Base-by-base conservation (phyloP, 2,329 filamentous ascomycete species). In the Rhexocercosporidium sp. region DNA sequence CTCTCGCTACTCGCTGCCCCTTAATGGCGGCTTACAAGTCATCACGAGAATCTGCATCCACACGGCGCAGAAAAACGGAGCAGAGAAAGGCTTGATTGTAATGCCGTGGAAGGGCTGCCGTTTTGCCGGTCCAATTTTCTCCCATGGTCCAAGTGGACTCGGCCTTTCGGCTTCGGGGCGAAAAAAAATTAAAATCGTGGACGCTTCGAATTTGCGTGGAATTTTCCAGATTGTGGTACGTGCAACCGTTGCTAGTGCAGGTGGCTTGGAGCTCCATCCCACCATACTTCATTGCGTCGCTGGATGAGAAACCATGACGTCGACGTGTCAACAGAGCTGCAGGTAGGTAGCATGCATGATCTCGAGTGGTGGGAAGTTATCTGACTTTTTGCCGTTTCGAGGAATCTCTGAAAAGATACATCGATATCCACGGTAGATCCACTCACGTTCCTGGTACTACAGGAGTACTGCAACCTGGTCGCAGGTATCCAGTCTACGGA, bases 121-220 rank as follows among this genome's bases (percentile, higher is more conserved):
- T 56, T 12, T 56, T 22, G 53, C 53, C 31, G 53, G 34, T 37
- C 12, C 29, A 31, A 11, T 37, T 6, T 37, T 37, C 8, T 37
- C 34, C 12, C 2, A 37, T 37, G 34, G 34, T 11, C 29, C 29
- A 37, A 11, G 12, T 16, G 47, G 22, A 51, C 12, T 39, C 29
- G 51, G 29, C 51, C 31, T 39, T 41, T 20, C 54, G 54, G 54
- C 54, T 57, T 41, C 22, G 54, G 54, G 54, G n/a, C 20, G 34
- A 56, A 56, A 56, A 56, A 37, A 56, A 56, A 37, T 37, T 37
- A 11, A 37, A n/a, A 14, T 6, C 12, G 9, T 37, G 18, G 34
- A 37, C 8, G 3, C 14, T 11, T 56, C 53, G 53, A 56, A 56
- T 56, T 37, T 56, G 37, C 47, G 5, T 25, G 22, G 22, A 56